A percentile compares a stretch with the other conserved stretches of the same genome.
phyloP scores from a whole-genome alignment of 495 filamentous ascomycete genomes.

The Immersiella caudata region DNA sequence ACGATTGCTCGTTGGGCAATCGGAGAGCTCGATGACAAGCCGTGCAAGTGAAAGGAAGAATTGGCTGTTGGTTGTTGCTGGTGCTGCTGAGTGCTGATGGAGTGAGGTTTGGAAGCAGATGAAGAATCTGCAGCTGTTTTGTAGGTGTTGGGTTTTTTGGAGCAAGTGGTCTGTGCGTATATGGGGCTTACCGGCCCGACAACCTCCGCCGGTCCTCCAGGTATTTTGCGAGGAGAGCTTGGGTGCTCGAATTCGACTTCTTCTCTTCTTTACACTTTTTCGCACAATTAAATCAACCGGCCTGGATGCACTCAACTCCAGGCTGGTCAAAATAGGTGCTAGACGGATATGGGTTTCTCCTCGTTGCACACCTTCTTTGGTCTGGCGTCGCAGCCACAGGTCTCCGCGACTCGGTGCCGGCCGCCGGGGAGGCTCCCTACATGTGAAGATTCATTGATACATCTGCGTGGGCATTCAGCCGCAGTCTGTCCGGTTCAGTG shows the following conservation, averaged over 20 bases:
- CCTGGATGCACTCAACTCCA: conserved; percentile 43
- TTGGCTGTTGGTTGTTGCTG: neutral
- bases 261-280: conserved; percentile 45
- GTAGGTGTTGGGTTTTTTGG: neutral
- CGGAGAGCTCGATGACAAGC: conserved; percentile 22
- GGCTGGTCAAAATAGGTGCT: conserved; percentile 57
- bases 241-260: conserved; percentile 16
- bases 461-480: neutral
- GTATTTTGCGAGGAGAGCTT: neutral
- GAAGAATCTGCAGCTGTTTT: conserved; percentile 14
- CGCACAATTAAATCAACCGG: conserved; percentile 58
- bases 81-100: neutral
- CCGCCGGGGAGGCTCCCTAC: conserved; percentile 13
- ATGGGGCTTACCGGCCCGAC: conserved; percentile 16
- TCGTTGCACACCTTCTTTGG: neutral
- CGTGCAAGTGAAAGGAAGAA: neutral
- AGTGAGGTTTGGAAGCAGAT: neutral
- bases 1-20: neutral
- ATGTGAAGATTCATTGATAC: neutral
- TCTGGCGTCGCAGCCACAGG: conserved; percentile 10
- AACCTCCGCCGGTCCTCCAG: conserved; percentile 7
- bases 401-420: conserved; percentile 19
- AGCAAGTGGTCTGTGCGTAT: neutral
- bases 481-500: neutral
- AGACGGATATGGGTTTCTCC: conserved; percentile 32